Evolutionary conservation across 129 eudicot genomes (phyloP).

Genomic region (Deinandra increscens): DNA sequence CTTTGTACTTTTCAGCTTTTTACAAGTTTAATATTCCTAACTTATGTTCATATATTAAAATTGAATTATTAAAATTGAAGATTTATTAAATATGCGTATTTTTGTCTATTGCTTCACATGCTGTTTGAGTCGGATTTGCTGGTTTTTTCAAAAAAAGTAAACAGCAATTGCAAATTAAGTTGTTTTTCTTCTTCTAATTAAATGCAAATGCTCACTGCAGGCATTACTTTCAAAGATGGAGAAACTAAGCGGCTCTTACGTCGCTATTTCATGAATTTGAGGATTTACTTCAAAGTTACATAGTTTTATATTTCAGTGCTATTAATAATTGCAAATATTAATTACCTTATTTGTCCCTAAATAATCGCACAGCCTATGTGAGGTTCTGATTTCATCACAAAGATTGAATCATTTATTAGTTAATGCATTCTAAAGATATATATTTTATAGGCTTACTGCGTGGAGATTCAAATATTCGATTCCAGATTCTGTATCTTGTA

Average conservation of each 20-base stretch:
- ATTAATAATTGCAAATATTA: neutral
- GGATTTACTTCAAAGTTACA: neutral
- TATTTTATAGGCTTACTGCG: neutral
- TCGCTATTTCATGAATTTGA: neutral
- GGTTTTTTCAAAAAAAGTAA: neutral
- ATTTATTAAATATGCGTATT: neutral
- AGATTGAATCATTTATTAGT: neutral
- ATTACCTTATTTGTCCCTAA: neutral
- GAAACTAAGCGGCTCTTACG: neutral
- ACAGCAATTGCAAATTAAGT: too few species aligned
- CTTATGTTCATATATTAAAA: neutral
- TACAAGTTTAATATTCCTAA: neutral
- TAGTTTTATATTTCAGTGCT: neutral
- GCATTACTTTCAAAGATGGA: neutral
- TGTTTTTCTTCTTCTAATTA: too few species aligned
- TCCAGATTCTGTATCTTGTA: constrained; percentile 4
- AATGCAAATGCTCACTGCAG: too few species aligned
- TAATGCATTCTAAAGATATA: neutral
- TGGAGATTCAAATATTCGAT: neutral
- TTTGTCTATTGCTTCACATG: too few species aligned
- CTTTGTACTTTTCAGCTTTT: neutral
- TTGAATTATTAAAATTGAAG: too few species aligned
- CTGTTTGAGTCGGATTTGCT: too few species aligned
- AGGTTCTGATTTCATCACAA: neutral
- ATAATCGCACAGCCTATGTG: neutral